Base-by-base conservation (phyloP, 352 stramenopile genomes). In the Halophytophthora polymorphica region DNA sequence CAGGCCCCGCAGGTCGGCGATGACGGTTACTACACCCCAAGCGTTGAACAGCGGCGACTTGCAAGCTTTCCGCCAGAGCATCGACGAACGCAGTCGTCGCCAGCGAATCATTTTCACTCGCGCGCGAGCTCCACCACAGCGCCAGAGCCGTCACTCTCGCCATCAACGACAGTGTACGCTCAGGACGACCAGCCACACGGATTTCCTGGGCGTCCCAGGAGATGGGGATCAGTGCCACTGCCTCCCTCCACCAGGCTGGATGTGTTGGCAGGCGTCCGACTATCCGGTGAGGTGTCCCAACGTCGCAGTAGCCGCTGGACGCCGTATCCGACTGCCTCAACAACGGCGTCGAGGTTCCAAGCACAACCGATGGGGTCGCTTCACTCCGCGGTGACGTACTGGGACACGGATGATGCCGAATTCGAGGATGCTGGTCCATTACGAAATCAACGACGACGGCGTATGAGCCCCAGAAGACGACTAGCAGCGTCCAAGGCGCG, bases 401-500 rank as follows among this genome's bases (percentile, higher is more conserved):
- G 37, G 47, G 23, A 46, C 1, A 35, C 53, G 15, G 8, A 17
- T 2, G 52, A 61, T n/a, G 28, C 45, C n/a, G 23, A 15, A 35
- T 35, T 49, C 22, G 15, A 39, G 14, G 15, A 15, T 22, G 42
- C 54, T 45, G 23, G 18, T 29, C 13, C 13, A 7, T 18, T 22
- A 18, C 38, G 25, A 31, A 52, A 25, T 18, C 31, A 44, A 49
- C 58, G 47, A 41, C 39, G 43, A 15, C 47, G 53, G 38, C 53
- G 58, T 10, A 63, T 43, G 10, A 67, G 58, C 52, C 53, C 58
- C 25, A 53, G 58, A 37, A 47, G 44, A 23, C 44, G 58, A 7
- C 53, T 67, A 17, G 58, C 58, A 41, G 53, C 42, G 7, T 66
- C 58, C 1, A 66, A 66, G 43, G 47, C 44, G 2, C 45, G 43